Base-by-base conservation (phyloP, 805 yeast species). In the Candida peoriensis region DNA sequence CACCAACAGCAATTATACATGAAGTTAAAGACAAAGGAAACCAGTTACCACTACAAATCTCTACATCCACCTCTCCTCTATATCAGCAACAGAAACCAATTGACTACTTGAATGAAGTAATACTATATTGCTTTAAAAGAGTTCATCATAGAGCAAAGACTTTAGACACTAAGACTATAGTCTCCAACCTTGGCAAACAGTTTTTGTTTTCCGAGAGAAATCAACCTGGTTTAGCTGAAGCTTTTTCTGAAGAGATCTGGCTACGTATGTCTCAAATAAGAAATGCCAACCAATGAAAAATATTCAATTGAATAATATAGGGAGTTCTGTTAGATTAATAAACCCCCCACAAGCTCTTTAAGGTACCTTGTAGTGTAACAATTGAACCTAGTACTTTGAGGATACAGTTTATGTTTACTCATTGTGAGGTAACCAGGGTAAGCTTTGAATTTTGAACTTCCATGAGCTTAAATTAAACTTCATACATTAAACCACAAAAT, bases 211-310 rank as follows among this genome's bases (percentile, higher is more conserved):
- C 70, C 21, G 88, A 83, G 46, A 38, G 47, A 16, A 52, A 57
- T 15, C 75, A 74, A 37, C 80, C 83, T 1, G 93, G 93, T 0
- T 63, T 83, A 28, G 60, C 76, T 31, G 78, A 74, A 37, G 86
- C 85, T 0, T 64, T 83, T 8, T 60, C 78, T 8, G 86, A 82
- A 54, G 90, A 82, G 50, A 57, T 81, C 10, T 61, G 65, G 55
- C 42, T 60, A 26, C 52, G 69, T 20, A 50, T 68, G 55, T 33
- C 33, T 13, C 38, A 39, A 13, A 31, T 51, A 25, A 40, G 48
- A 37, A 40, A 41, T 16, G 31, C 30, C 10, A 30, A 30, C 8
- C 10, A 6, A 26, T 26, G 29, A 26, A 21, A 21, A 9, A 21
- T 21, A 11, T 21, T 21, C 10, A 21, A 21, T n/a, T n/a, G n/a